Evolutionary conservation across 2,329 filamentous ascomycete genomes (phyloP).

Genomic region (Grosmannia clavigera): DNA sequence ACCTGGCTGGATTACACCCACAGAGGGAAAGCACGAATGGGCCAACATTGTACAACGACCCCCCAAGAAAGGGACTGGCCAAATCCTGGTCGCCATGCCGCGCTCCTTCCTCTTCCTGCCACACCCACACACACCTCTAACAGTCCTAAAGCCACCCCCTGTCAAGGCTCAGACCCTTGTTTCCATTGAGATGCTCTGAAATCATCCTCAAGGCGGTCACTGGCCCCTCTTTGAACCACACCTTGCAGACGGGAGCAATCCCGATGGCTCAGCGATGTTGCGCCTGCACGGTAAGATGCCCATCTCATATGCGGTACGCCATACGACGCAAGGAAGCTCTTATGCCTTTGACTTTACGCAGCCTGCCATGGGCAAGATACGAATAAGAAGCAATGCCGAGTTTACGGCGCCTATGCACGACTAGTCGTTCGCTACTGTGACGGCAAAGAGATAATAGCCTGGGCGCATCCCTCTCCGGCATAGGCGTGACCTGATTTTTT

Average conservation of each 20-base stretch:
- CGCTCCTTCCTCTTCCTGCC: neutral
- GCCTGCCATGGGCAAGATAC: too few relatives aligned
- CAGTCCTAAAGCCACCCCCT: neutral
- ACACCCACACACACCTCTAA: conserved; percentile 1
- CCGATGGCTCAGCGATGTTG: too few relatives aligned
- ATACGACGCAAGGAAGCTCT: too few relatives aligned
- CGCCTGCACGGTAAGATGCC: too few relatives aligned
- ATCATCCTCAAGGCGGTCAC: neutral
- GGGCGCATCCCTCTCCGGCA: too few relatives aligned
- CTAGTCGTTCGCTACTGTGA: too few relatives aligned
- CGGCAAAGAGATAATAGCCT: too few relatives aligned
- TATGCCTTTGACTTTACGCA: too few relatives aligned
- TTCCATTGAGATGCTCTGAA: neutral
- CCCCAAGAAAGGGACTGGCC: neutral
- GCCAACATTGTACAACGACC: neutral
- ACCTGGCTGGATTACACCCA: neutral
- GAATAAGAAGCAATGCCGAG: too few relatives aligned
- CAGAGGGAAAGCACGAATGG: neutral
- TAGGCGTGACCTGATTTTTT: too few relatives aligned
- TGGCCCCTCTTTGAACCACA: neutral
- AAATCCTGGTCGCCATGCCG: neutral
- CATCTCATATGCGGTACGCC: too few relatives aligned
- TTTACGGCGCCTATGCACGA: too few relatives aligned
- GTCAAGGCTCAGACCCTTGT: neutral
- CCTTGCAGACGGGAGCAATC: neutral